phyloP scores from a whole-genome alignment of 495 filamentous ascomycete genomes.

The Penicilliopsis zonata region DNA sequence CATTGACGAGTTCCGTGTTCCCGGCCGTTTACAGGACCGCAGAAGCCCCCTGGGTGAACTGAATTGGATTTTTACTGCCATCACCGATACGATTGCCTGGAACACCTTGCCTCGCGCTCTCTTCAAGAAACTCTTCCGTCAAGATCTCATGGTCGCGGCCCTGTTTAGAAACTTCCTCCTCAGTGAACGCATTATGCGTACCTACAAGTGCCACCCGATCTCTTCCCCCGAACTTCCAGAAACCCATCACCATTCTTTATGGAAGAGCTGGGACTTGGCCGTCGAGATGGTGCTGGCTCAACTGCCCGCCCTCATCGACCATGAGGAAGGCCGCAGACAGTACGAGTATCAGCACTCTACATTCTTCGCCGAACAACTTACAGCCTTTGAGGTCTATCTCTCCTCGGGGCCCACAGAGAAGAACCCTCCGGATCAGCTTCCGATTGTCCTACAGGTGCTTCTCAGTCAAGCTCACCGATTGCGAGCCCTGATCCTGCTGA shows the following conservation, averaged over 20 bases:
- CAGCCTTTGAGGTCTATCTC: slow-evolving; percentile 96
- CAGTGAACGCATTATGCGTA: slow-evolving; percentile 87
- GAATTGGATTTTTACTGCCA: slow-evolving; percentile 99
- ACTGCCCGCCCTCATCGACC: slow-evolving; percentile 67
- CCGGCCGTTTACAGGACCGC: slow-evolving; percentile 81
- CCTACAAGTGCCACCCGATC: slow-evolving; percentile 87
- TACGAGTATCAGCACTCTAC: slow-evolving; percentile 91
- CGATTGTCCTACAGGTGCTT: slow-evolving; percentile 90
- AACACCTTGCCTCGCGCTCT: slow-evolving; percentile 77
- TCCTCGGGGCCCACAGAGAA: slow-evolving; percentile 71
- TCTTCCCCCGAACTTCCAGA: slow-evolving; percentile 81
- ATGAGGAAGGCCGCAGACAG: slow-evolving; percentile 55
- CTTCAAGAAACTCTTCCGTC: slow-evolving; percentile 93
- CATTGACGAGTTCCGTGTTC: slow-evolving; percentile 64
- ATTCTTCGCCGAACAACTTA: slow-evolving; percentile 96
- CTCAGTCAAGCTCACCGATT: slow-evolving; percentile 91
- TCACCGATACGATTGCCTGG: slow-evolving; percentile 98
- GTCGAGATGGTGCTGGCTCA: slow-evolving; percentile 94
- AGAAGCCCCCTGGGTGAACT: slow-evolving; percentile 90
- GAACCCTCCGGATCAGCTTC: slow-evolving; percentile 84
- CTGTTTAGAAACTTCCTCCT: slow-evolving; percentile 94
- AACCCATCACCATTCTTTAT: slow-evolving; percentile 85
- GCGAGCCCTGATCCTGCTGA: slow-evolving; percentile 84
- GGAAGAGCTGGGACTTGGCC: slow-evolving; percentile 95
- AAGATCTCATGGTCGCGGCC: slow-evolving; percentile 98